These are phyloP conservation scores for Phytophthora uliginosa DNA, from an alignment of 352 stramenopile genomes.

Conservation along the genomic window DNA sequence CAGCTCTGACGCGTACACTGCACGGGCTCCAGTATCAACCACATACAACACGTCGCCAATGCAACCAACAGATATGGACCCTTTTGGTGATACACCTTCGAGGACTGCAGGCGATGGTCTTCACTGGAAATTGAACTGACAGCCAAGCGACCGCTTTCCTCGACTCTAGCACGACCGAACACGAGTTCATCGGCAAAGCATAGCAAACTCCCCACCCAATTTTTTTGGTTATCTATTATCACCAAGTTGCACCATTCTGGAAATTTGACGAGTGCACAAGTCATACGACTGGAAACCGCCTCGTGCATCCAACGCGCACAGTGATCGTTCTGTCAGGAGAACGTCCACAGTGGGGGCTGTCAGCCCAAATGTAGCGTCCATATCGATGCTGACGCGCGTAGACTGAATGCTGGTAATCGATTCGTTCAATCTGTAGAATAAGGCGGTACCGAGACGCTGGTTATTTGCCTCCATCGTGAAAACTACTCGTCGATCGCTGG, in stretches of 20 bases:
- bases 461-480: conserved; percentile 10
- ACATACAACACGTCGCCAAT: conserved; percentile 44
- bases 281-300: conserved; percentile 34
- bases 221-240: too few relatives aligned
- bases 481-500: conserved; percentile 20
- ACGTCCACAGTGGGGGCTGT: conserved; percentile 21
- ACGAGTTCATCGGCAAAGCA: conserved; percentile 36
- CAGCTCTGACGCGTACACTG: conserved; percentile 27
- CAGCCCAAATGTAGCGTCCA: conserved; percentile 24
- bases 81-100: conserved; percentile 3
- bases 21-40: conserved; percentile 17
- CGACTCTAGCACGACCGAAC: conserved; percentile 14
- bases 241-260: conserved; percentile 16
- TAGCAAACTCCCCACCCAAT: conserved; percentile 28
- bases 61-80: conserved; percentile 13
- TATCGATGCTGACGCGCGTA: conserved; percentile 7
- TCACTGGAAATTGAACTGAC: conserved; percentile 34
- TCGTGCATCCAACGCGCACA: conserved; percentile 26
- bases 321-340: conserved; percentile 22
- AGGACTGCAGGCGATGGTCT: conserved; percentile 31
- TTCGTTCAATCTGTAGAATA: conserved; percentile 36
- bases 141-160: conserved; percentile 2
- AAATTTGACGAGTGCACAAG: conserved; percentile 27
- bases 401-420: conserved; percentile 23
- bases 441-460: conserved; percentile 9